A percentile compares a stretch with the other conserved stretches of the same genome.
Evolutionary conservation across 495 filamentous ascomycete species (phyloP).

Genomic region (Daldinia bambusicola): DNA sequence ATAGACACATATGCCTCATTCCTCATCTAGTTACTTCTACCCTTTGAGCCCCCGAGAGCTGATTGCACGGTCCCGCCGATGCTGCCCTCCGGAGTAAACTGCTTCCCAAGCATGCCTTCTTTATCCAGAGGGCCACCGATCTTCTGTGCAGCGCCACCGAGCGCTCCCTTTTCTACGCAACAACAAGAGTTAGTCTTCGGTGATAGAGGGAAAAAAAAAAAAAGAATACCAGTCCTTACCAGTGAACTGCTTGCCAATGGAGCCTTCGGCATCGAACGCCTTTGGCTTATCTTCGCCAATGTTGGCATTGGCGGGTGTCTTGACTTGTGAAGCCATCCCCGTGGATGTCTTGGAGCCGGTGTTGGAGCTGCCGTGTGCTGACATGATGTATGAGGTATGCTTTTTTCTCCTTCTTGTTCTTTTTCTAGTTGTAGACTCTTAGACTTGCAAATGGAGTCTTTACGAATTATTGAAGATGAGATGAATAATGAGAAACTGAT

Average conservation of each 20-base stretch:
- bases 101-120: slow-evolving; percentile 56
- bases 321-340: slow-evolving; percentile 41
- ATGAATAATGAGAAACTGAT: too few species aligned
- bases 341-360: slow-evolving; percentile 41
- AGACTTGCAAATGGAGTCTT: background rate
- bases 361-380: slow-evolving; percentile 45
- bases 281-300: slow-evolving; percentile 47
- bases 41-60: slow-evolving; percentile 54
- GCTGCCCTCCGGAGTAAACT: slow-evolving; percentile 53
- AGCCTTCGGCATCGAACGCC: slow-evolving; percentile 48
- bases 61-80: slow-evolving; percentile 58
- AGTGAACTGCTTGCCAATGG: slow-evolving; percentile 53
- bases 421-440: too few species aligned
- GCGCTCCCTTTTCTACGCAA: slow-evolving; percentile 53
- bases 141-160: slow-evolving; percentile 59
- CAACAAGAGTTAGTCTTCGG: slow-evolving; percentile 10
- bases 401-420: too few species aligned
- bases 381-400: slow-evolving; percentile 30
- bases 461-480: background rate
- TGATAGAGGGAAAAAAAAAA: background rate
- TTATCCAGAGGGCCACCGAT: slow-evolving; percentile 61
- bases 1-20: background rate
- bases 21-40: slow-evolving; percentile 42
- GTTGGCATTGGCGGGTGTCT: slow-evolving; percentile 43
- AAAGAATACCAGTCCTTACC: slow-evolving; percentile 30